Conservation (phyloP, 148 eudicot genomes). For the Chenopodium formosanum region DNA sequence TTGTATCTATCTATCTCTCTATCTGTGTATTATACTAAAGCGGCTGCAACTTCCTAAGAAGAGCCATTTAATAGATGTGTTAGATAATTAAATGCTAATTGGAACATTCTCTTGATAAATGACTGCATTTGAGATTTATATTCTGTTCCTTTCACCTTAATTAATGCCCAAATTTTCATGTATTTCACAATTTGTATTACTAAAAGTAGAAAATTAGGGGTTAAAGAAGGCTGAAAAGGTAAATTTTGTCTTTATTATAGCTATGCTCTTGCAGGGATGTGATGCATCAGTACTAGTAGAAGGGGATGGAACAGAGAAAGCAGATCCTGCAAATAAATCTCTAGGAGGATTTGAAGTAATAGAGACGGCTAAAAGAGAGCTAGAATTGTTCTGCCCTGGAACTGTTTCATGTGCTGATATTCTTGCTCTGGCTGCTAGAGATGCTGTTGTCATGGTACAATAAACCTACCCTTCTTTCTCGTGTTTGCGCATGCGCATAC, state of each 20-base stretch:
- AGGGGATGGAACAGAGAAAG: constrained; percentile 57
- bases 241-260: neutral
- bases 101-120: neutral
- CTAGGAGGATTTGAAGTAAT: constrained; percentile 69
- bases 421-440: constrained; percentile 70
- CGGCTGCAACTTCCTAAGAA: neutral
- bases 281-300: constrained; percentile 66
- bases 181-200: neutral
- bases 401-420: constrained; percentile 79
- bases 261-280: constrained; percentile 54
- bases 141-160: neutral
- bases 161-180: neutral
- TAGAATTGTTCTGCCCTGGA: constrained; percentile 60
- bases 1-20: neutral
- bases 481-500: neutral
- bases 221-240: neutral
- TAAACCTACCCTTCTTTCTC: neutral
- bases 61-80: neutral
- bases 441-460: constrained; percentile 59
- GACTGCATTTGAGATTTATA: neutral
- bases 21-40: neutral
- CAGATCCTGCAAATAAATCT: constrained; percentile 67
- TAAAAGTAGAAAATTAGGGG: neutral
- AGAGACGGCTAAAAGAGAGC: constrained; percentile 52
- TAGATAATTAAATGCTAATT: too few species aligned